These are phyloP conservation scores for Ogataea neopini DNA, from an alignment of 805 yeast species.

Conservation along the genomic window DNA sequence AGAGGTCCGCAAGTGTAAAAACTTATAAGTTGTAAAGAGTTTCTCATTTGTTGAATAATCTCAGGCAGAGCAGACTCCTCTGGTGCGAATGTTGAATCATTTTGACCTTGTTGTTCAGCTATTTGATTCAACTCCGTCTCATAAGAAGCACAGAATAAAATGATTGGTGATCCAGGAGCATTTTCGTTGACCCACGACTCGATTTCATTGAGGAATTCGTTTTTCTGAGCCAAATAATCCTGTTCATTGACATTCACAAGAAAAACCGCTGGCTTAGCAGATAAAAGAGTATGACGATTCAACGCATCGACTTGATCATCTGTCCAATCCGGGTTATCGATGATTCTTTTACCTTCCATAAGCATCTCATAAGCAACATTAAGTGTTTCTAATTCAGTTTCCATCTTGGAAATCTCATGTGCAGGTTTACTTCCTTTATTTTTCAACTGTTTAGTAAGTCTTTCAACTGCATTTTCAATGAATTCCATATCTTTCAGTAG, in stretches of 20 bases:
- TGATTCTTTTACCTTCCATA: constrained; percentile 84
- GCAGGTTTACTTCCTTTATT: constrained; percentile 85
- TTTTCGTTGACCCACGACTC: constrained; percentile 86
- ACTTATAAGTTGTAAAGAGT: constrained; percentile 80
- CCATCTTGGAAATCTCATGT: constrained; percentile 57
- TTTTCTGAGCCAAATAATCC: constrained; percentile 85
- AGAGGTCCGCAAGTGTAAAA: constrained; percentile 96
- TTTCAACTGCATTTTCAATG: constrained; percentile 60
- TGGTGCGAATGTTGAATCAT: constrained; percentile 43
- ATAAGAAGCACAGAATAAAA: constrained; percentile 36
- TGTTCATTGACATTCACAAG: constrained; percentile 86
- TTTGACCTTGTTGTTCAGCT: constrained; percentile 2
- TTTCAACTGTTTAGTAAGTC: constrained; percentile 74
- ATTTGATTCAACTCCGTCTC: constrained; percentile 29
- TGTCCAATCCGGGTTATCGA: constrained; percentile 79
- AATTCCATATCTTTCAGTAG: constrained; percentile 67
- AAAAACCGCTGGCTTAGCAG: constrained; percentile 95
- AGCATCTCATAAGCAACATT: constrained; percentile 74
- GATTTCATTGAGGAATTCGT: constrained; percentile 79
- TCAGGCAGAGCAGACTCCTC: constrained; percentile 81
- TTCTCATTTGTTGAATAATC: constrained; percentile 85
- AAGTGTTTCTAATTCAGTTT: constrained; percentile 79
- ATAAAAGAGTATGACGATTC: constrained; percentile 81
- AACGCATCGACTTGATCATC: constrained; percentile 88
- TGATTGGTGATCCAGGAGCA: constrained; percentile 69